A percentile compares a stretch with the other conserved stretches of the same genome.
Conservation (phyloP, 257 asterid species). For the Striga asiatica region DNA sequence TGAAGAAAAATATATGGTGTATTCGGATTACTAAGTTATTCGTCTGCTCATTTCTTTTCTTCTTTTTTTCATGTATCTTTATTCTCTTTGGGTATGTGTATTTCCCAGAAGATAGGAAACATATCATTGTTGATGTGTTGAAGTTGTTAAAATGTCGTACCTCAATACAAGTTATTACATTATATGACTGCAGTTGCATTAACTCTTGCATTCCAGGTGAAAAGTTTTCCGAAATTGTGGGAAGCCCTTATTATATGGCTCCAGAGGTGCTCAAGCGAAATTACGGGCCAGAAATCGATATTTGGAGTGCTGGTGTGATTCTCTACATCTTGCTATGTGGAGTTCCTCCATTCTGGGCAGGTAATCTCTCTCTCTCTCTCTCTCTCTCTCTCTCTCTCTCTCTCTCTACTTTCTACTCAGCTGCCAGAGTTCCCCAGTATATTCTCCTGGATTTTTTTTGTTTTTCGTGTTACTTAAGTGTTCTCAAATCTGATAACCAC, state of each 20-base stretch:
- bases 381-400: slow-evolving; percentile 8
- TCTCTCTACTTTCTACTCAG: slow-evolving; percentile 3
- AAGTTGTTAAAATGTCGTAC: neutral
- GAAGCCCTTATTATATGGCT: slow-evolving; percentile 96
- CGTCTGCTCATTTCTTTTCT: no score
- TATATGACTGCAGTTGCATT: neutral
- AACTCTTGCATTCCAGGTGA: slow-evolving; percentile 45
- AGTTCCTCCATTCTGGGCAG: slow-evolving; percentile 96
- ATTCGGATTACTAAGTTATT: no score
- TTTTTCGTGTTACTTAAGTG: neutral
- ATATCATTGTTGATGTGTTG: neutral
- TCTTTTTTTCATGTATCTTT: no score
- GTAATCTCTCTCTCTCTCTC: slow-evolving; percentile 23
- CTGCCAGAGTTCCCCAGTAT: neutral
- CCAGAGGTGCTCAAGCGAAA: slow-evolving; percentile 88
- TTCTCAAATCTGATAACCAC: slow-evolving; percentile 1
- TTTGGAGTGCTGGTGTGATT: slow-evolving; percentile 94
- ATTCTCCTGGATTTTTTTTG: neutral
- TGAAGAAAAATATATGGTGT: no score
- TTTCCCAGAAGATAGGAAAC: no score
- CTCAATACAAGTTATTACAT: neutral
- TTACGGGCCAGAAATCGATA: slow-evolving; percentile 89
- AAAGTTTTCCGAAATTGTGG: slow-evolving; percentile 86
- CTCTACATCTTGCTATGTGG: slow-evolving; percentile 78
- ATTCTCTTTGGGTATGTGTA: no score